These are phyloP conservation scores for Yamadazyma spencermartinsiae DNA, from an alignment of 1,139 yeast species.

Conservation along the genomic window DNA sequence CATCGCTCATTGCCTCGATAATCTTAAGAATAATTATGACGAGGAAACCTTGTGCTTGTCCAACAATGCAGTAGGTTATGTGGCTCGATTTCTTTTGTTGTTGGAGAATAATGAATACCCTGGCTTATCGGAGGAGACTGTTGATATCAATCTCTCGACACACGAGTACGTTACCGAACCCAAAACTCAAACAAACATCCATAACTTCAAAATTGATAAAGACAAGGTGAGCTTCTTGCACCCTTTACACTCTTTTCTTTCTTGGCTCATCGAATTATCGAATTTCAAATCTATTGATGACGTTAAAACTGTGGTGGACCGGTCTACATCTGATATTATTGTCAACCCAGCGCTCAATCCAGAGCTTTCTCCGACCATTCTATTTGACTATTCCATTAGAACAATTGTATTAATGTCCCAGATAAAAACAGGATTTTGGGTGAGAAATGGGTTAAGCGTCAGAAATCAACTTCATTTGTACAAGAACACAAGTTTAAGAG, in stretches of 20 bases:
- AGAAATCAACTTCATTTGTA: constrained; percentile 80
- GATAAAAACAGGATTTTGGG: constrained; percentile 61
- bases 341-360: constrained; percentile 3
- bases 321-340: not conserved
- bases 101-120: constrained; percentile 33
- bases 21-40: constrained; percentile 21
- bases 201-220: constrained; percentile 26
- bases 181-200: constrained; percentile 23
- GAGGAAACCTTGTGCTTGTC: constrained; percentile 23
- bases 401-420: constrained; percentile 61
- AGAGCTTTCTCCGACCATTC: constrained; percentile 20
- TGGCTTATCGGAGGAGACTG: constrained; percentile 27
- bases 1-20: constrained; percentile 49
- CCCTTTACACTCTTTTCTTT: constrained; percentile 72
- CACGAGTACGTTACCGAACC: constrained; percentile 23
- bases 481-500: constrained; percentile 78
- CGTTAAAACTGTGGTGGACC: constrained; percentile 19
- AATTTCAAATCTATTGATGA: constrained; percentile 27
- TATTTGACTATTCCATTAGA: constrained; percentile 76
- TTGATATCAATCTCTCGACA: constrained; percentile 27
- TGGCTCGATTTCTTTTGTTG: constrained; percentile 28
- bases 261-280: constrained; percentile 67
- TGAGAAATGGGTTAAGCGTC: constrained; percentile 63
- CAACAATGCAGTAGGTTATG: constrained; percentile 33
- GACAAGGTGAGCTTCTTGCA: constrained; percentile 72